Evolutionary conservation across 2,329 filamentous ascomycete species (phyloP), one percentile per base, ranked within the genome.

Genomic region (Elsinoe perseae): DNA sequence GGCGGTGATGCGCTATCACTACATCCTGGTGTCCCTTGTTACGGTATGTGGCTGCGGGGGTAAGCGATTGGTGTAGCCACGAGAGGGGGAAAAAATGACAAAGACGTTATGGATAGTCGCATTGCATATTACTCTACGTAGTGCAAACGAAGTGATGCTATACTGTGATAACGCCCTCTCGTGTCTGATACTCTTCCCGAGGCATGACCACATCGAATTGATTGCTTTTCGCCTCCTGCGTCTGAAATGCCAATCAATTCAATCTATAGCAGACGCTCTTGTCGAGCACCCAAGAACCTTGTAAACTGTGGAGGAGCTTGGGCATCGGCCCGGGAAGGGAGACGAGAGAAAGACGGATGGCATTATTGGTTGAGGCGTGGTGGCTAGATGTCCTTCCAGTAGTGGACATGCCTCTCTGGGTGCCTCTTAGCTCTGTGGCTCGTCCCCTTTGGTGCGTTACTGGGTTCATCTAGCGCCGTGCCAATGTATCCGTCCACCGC

Each of bases 181-280:
- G 32, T 36, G 5, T 14, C 32, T 36, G 10, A 14, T 36, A 6
- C 20, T 10, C 14, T 25, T 25, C 3, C 40, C 40, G 40, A 44
- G 40, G 40, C 14, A 3, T n/a, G 23, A 23, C 20, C 20, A 44
- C 40, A 25, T 23, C 21, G 9, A 44, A 44, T 27, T 25, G 40
- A 44, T 44, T 44, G 16, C 40, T 25, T 44, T 44, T 44, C 32
- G 40, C 21, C 20, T 44, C 40, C 40, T 44, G 40, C 40, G 21
- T 43, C 18, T 8, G 9, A 10, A 8, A 43, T 23, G 40, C 18
- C 18, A 43, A 23, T 7, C 7, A 43, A 23, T 23, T 16, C 21
- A 20, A 23, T 20, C 40, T 43, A 23, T 43, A 23, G 40, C 18
- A 36, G 4, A 36, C 32, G 5, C 32, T 36, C 32, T 36, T 36